Conservation (phyloP, 306 rosid genomes). For the Casuarina glauca region DNA sequence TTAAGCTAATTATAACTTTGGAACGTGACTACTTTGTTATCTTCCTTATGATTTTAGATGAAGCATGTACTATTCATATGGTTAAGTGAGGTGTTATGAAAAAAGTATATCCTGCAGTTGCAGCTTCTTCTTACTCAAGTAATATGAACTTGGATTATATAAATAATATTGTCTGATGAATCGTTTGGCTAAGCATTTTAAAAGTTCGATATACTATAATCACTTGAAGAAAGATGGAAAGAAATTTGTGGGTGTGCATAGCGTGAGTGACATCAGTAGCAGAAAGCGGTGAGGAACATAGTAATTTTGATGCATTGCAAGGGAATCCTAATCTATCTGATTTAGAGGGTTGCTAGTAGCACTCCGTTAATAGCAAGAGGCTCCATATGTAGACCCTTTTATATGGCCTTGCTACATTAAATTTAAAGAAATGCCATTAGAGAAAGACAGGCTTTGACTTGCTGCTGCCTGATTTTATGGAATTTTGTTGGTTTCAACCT, state of each 20-base stretch:
- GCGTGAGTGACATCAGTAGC: not conserved
- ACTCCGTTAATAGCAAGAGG: not conserved
- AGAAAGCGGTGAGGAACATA: not conserved
- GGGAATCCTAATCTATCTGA: not conserved
- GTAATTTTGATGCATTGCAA: not conserved
- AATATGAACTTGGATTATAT: not conserved
- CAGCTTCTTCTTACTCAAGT: not conserved
- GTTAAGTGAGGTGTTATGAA: not conserved
- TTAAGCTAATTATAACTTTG: slow-evolving; percentile 1
- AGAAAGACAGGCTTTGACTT: not conserved
- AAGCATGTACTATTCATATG: not conserved
- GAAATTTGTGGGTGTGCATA: not conserved
- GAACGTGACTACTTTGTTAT: not conserved
- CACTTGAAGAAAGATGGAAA: not conserved
- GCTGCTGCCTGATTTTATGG: not conserved
- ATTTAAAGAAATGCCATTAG: not conserved
- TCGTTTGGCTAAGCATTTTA: not conserved
- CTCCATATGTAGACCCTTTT: not conserved
- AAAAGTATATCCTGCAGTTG: not conserved
- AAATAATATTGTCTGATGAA: not conserved
- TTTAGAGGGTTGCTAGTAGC: not conserved
- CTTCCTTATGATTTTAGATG: not conserved
- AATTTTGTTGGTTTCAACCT: not conserved
- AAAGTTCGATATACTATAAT: not conserved
- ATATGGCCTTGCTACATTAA: not conserved